phyloP scores from a whole-genome alignment of 2,329 filamentous ascomycete genomes.

The Trichoderma koningiopsis region DNA sequence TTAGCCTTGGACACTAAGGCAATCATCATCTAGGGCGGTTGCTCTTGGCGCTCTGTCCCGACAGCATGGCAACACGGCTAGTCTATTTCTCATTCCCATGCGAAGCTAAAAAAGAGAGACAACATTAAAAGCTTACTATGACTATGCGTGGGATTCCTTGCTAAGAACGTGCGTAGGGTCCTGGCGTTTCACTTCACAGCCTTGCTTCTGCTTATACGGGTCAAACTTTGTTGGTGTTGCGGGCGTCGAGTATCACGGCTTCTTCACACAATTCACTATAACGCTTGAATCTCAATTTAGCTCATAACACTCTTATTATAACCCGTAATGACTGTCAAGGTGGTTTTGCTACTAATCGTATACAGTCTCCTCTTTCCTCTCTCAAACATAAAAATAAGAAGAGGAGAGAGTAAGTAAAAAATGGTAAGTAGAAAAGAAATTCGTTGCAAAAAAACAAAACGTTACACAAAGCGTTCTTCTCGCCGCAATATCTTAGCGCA shows the following conservation, averaged over 20 bases:
- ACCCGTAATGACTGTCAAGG: constrained; percentile 26
- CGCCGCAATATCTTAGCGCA: constrained; percentile 12
- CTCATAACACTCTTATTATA: constrained; percentile 12
- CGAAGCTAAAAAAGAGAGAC: neutral
- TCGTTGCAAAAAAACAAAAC: constrained; percentile 20
- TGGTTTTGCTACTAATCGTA: constrained; percentile 24
- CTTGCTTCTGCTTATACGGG: neutral
- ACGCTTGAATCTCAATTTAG: neutral
- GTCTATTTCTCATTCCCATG: neutral
- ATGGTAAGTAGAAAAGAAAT: neutral
- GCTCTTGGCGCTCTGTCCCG: constrained; percentile 10
- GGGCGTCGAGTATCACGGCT: neutral
- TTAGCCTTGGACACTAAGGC: neutral
- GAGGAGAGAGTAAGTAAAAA: neutral
- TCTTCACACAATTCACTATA: neutral
- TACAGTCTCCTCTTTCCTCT: constrained; percentile 11
- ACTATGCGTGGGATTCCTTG: neutral
- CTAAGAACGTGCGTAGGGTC: constrained; percentile 10
- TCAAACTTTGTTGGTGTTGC: neutral
- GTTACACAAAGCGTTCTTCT: constrained; percentile 25
- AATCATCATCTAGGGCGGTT: neutral
- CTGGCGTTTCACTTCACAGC: neutral
- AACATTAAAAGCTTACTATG: neutral
- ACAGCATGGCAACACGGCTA: constrained; percentile 19
- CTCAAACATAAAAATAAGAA: neutral